Base-by-base conservation (phyloP, 257 asterid genomes). In the Salvia rosmarinus region DNA sequence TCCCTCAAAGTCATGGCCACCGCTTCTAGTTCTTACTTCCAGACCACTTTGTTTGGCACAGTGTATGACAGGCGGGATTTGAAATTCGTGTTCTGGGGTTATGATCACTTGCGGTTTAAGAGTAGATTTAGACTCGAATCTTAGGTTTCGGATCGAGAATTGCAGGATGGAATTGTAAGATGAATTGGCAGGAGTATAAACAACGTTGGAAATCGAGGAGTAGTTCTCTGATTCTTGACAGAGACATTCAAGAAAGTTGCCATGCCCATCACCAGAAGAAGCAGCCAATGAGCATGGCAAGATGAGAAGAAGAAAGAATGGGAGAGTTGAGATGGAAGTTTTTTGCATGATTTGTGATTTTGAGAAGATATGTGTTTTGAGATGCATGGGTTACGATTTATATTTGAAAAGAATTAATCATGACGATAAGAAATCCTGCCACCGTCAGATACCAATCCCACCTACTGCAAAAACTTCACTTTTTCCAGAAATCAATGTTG, bases 1-100 rank as follows among this genome's bases (percentile, higher is more conserved):
- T 9, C 78, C 78, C 60, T 74, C 73, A 16, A 5, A 17, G 43
- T 65, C 78, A 58, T 76, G 76, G 47, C 76, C 72, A 8, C 76
- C 80, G 8, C 80, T 76, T 25, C 76, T 23, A 4, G 68, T 76
- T 50, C 80, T 51, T 11, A 76, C 70, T 9, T 70, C 60, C 12
- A 76, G 20, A 6, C 9, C 52, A 23, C 12, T 62, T 13, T 52
- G 34, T 10, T 17, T 70, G 40, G 76, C 51, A 23, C 80, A 76
- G 20, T 3, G 28, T 10, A 76, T 30, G 52, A 63, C 51, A 9
- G 68, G 13, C 3, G 25, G 63, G 57, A 76, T 63, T 40, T 76
- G 76, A 25, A 72, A 62, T 43, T 62, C 67, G 35, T 62, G 11
- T 9, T 62, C 19, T 4, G 67, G 67, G 30, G 51, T 62, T 37